phyloP scores from a whole-genome alignment of 2,329 filamentous ascomycete species.

The Ascochyta koolunga region DNA sequence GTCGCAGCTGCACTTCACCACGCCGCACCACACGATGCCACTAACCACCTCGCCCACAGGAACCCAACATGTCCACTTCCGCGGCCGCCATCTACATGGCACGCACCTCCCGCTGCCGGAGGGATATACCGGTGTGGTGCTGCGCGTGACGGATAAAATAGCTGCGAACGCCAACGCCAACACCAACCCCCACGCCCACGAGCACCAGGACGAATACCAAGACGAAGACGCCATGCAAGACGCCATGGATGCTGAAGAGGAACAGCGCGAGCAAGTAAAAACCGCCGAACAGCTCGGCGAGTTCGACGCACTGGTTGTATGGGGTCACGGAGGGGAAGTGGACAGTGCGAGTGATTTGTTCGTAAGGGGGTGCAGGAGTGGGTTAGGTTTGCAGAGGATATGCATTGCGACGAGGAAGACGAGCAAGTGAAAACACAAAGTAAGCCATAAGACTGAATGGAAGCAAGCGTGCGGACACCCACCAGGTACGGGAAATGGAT shows the following conservation, averaged over 20 bases:
- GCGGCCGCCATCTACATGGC: conserved; percentile 79
- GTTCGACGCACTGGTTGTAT: conserved; percentile 81
- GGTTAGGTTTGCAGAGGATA: conserved; percentile 72
- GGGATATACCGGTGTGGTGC: conserved; percentile 65
- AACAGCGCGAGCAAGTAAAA: conserved; percentile 35
- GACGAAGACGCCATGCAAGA: conserved; percentile 28
- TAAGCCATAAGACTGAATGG: too few relatives aligned
- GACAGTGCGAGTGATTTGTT: conserved; percentile 71
- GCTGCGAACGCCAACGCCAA: too few relatives aligned
- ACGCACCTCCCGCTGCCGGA: conserved; percentile 69
- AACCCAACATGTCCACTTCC: conserved; percentile 45
- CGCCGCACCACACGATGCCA: background rate
- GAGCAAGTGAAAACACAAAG: too few relatives aligned
- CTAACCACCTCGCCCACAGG: conserved; percentile 11
- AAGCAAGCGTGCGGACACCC: too few relatives aligned
- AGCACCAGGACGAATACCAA: background rate
- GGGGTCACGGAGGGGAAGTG: conserved; percentile 76
- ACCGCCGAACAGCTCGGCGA: conserved; percentile 67
- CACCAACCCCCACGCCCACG: background rate
- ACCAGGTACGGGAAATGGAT: too few relatives aligned
- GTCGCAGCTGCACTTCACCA: too few relatives aligned
- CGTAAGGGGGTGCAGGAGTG: conserved; percentile 79
- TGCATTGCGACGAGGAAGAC: conserved; percentile 37
- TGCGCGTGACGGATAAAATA: conserved; percentile 38
- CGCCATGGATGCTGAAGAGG: conserved; percentile 26